phyloP scores from a whole-genome alignment of 176 grass and related monocot species.

The Hsuehochloa calcarea region DNA sequence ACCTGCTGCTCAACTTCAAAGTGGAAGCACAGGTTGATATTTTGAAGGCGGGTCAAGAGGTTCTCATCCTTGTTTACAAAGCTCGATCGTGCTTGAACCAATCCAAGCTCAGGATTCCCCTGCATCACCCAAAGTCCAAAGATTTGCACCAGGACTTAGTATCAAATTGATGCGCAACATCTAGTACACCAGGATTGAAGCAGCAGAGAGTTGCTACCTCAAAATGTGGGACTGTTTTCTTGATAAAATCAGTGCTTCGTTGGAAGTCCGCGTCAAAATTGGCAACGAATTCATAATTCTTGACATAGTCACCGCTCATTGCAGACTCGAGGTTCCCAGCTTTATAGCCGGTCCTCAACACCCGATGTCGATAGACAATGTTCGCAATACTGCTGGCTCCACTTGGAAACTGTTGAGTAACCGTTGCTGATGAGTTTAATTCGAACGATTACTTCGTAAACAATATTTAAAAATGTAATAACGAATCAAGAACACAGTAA shows the following conservation, averaged over 20 bases:
- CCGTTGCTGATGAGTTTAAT: no score
- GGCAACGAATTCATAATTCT: slow-evolving; percentile 74
- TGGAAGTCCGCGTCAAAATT: slow-evolving; percentile 89
- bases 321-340: slow-evolving; percentile 81
- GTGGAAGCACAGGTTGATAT: slow-evolving; percentile 79
- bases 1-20: slow-evolving; percentile 91
- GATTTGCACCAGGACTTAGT: not conserved
- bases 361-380: slow-evolving; percentile 68
- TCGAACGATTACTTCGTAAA: no score
- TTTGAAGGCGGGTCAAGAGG: slow-evolving; percentile 75
- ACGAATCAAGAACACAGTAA: no score
- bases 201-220: slow-evolving; percentile 29
- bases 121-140: slow-evolving; percentile 34
- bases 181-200: not conserved
- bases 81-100: slow-evolving; percentile 73
- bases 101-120: slow-evolving; percentile 69
- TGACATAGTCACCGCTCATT: slow-evolving; percentile 80
- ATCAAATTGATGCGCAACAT: not conserved
- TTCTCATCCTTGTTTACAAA: no score
- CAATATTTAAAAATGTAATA: no score
- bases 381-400: slow-evolving; percentile 62
- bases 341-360: slow-evolving; percentile 72
- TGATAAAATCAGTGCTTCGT: slow-evolving; percentile 68
- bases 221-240: slow-evolving; percentile 84
- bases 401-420: slow-evolving; percentile 74